Percentiles rank a stretch among this genome's conserved stretches.
phyloP scores from a whole-genome alignment of 2,329 filamentous ascomycete species.

The Myriosclerotinia scirpicola region DNA sequence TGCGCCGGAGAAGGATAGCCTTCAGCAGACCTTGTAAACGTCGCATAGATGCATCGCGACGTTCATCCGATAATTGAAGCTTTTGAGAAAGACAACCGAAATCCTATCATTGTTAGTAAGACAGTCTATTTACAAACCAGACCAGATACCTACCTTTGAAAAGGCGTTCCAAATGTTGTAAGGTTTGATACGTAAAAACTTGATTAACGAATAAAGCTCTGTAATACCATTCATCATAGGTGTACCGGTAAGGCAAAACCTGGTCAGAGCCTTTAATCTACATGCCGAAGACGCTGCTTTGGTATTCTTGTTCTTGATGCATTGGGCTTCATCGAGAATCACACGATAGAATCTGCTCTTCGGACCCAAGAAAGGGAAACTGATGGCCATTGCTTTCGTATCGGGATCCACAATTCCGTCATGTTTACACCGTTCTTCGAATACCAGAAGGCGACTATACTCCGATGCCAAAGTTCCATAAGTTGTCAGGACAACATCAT shows the following conservation, averaged over 20 bases:
- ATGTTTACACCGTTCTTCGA: slow-evolving; percentile 39
- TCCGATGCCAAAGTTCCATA: slow-evolving; percentile 72
- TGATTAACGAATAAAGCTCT: slow-evolving; percentile 75
- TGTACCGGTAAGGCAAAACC: slow-evolving; percentile 77
- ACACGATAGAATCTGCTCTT: slow-evolving; percentile 65
- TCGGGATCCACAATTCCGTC: slow-evolving; percentile 36
- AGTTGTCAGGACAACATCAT: slow-evolving; percentile 77
- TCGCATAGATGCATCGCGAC: slow-evolving; percentile 56
- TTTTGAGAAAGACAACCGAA: slow-evolving; percentile 38
- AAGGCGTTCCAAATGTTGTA: slow-evolving; percentile 68
- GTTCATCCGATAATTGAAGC: slow-evolving; percentile 21
- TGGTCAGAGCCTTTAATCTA: slow-evolving; percentile 57
- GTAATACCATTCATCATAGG: slow-evolving; percentile 85
- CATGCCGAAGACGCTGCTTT: slow-evolving; percentile 60
- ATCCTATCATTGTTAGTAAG: slow-evolving; percentile 27
- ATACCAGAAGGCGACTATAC: slow-evolving; percentile 59
- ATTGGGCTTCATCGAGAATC: slow-evolving; percentile 78
- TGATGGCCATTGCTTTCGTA: slow-evolving; percentile 42
- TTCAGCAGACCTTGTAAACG: slow-evolving; percentile 74
- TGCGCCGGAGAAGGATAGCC: slow-evolving; percentile 78
- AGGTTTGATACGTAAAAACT: slow-evolving; percentile 74
- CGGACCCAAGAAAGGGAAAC: slow-evolving; percentile 54
- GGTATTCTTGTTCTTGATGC: slow-evolving; percentile 73
- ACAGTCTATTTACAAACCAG: slow-evolving; percentile 26
- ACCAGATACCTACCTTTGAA: slow-evolving; percentile 46